These are phyloP conservation scores for Alternaria sp. DNA, from an alignment of 2,329 filamentous ascomycete species.

Conservation along the genomic window DNA sequence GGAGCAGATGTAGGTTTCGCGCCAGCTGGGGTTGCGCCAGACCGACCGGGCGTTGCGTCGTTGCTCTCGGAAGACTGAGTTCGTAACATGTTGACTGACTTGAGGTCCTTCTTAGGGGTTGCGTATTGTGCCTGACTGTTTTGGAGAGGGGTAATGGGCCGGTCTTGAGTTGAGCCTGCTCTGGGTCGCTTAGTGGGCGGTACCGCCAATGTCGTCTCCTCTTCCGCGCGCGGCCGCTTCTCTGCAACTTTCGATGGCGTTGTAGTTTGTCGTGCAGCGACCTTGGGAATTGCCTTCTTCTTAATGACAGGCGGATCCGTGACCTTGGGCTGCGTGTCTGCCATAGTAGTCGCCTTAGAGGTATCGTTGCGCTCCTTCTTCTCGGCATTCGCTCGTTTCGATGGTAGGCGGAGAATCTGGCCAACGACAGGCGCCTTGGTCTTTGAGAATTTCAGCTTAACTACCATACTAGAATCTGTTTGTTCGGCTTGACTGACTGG, in stretches of 20 bases:
- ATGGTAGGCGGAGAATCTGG: constrained; percentile 41
- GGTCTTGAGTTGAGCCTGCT: constrained; percentile 37
- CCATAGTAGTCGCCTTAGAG: constrained; percentile 18
- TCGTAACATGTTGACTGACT: constrained; percentile 45
- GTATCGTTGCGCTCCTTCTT: constrained; percentile 38
- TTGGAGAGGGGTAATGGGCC: constrained; percentile 40
- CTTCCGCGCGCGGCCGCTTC: constrained; percentile 45
- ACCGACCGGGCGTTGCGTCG: constrained; percentile 45
- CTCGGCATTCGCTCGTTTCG: constrained; percentile 28
- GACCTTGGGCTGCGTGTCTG: constrained; percentile 27
- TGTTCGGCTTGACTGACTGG: constrained; percentile 18
- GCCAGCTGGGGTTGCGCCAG: constrained; percentile 37
- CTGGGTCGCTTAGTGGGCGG: constrained; percentile 44
- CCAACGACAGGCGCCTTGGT: constrained; percentile 57
- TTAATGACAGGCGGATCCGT: constrained; percentile 28
- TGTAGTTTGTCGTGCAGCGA: constrained; percentile 30
- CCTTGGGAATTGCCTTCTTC: constrained; percentile 36
- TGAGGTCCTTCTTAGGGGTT: constrained; percentile 47
- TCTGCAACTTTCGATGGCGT: constrained; percentile 33
- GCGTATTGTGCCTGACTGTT: constrained; percentile 31
- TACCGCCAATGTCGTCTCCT: constrained; percentile 31
- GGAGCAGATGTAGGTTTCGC: constrained; percentile 41
- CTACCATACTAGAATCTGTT: constrained; percentile 45
- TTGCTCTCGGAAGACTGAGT: constrained; percentile 43
- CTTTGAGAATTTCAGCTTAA: constrained; percentile 61